Conservation (phyloP, 176 grass and related monocot species). For the Secale cereale region DNA sequence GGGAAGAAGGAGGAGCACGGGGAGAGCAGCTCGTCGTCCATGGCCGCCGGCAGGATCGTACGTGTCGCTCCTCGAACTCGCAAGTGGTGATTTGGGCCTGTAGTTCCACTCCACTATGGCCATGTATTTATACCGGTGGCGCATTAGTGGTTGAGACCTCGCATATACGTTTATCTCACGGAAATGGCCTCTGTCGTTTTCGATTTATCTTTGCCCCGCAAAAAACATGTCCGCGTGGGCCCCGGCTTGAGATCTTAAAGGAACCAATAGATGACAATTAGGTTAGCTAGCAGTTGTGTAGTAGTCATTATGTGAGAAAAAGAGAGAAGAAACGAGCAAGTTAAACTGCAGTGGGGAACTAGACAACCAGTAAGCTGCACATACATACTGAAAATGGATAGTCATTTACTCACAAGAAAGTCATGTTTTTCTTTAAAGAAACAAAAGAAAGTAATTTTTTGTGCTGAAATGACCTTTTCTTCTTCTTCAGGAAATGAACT, state of each 20-base stretch:
- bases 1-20: conserved; percentile 32
- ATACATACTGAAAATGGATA: too few species aligned
- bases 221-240: background rate
- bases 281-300: background rate
- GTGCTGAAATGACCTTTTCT: too few species aligned
- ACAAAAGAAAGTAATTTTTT: too few species aligned
- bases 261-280: background rate
- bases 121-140: conserved; percentile 7
- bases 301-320: too few species aligned
- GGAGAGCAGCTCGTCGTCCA: conserved; percentile 38
- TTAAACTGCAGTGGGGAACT: too few species aligned
- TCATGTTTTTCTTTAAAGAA: too few species aligned
- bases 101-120: background rate
- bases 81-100: background rate
- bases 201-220: background rate
- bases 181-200: background rate
- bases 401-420: too few species aligned
- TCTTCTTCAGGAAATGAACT: too few species aligned
- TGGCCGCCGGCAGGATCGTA: background rate
- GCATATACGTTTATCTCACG: background rate
- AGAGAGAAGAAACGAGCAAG: too few species aligned
- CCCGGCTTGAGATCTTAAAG: background rate
- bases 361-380: too few species aligned
- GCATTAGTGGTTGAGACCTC: conserved; percentile 3
- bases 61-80: background rate